Percentiles rank a stretch among this genome's conserved stretches.
phyloP scores from a whole-genome alignment of 495 filamentous ascomycete species.

The Xylaria telfairii region DNA sequence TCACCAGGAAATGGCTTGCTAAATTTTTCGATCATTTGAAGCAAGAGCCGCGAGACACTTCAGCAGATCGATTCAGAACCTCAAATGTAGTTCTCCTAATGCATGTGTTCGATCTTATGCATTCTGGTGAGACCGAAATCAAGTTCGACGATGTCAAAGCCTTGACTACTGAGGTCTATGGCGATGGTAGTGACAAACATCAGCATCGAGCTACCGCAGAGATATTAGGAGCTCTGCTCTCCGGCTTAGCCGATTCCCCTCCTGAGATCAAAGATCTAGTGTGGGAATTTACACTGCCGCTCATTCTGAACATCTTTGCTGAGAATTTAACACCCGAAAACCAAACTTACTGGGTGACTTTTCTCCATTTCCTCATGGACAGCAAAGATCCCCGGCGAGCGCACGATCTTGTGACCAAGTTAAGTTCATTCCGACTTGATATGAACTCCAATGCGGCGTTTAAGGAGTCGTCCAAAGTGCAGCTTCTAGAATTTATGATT shows the following conservation, averaged over 20 bases:
- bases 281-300: conserved; percentile 90
- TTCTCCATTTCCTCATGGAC: conserved; percentile 82
- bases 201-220: conserved; percentile 96
- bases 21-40: conserved; percentile 92
- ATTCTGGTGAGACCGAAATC: conserved; percentile 72
- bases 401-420: conserved; percentile 84
- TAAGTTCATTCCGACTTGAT: conserved; percentile 86
- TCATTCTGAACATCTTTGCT: conserved; percentile 81
- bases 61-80: conserved; percentile 86
- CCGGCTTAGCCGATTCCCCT: conserved; percentile 73
- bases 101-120: conserved; percentile 86
- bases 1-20: conserved; percentile 85
- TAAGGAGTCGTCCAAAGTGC: conserved; percentile 97
- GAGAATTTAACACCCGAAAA: conserved; percentile 96
- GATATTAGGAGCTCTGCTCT: conserved; percentile 85
- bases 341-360: conserved; percentile 89
- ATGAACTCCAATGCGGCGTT: conserved; percentile 97
- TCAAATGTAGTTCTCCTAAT: conserved; percentile 83
- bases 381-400: conserved; percentile 83
- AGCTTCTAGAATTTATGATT: conserved; percentile 86
- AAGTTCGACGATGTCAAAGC: conserved; percentile 90
- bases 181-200: conserved; percentile 95
- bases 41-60: conserved; percentile 89
- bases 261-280: conserved; percentile 71
- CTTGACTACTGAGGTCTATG: conserved; percentile 73